Evolutionary conservation across 345 rosid genomes (phyloP).

Genomic region (Eucalyptus guilfoylei): DNA sequence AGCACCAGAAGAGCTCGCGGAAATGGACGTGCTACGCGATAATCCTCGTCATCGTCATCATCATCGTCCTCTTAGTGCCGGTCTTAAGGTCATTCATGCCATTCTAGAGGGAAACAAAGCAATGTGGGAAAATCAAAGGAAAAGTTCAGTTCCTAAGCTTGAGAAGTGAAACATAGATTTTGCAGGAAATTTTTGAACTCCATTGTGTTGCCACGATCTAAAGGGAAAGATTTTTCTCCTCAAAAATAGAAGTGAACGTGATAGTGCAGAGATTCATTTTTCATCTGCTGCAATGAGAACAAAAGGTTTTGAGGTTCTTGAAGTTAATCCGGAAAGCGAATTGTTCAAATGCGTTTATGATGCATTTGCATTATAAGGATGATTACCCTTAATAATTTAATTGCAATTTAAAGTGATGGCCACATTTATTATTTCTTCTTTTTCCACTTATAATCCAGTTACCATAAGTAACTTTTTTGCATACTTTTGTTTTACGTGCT

Average conservation of each 20-base stretch:
- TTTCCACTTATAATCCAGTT: background rate
- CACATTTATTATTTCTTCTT: background rate
- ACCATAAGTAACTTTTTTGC: background rate
- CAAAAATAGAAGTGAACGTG: background rate
- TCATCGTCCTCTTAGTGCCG: constrained; percentile 42
- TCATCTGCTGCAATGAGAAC: background rate
- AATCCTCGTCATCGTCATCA: constrained; percentile 20
- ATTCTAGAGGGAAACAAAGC: background rate
- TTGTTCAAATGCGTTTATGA: background rate
- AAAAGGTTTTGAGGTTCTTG: background rate
- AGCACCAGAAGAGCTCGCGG: constrained; percentile 60
- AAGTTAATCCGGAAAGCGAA: background rate
- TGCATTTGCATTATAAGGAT: background rate
- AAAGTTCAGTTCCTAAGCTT: background rate
- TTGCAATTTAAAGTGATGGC: background rate
- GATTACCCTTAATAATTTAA: background rate
- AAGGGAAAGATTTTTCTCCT: background rate
- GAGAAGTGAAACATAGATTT: background rate
- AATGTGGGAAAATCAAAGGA: background rate
- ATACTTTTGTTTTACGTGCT: too few species aligned
- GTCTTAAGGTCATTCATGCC: background rate
- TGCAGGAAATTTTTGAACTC: background rate
- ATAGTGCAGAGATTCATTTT: background rate
- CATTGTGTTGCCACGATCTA: background rate
- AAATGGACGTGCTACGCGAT: constrained; percentile 66